Evolutionary conservation across 352 stramenopile species (phyloP), one percentile per base, ranked within the genome.

Genomic region (Phytophthora palmivora): DNA sequence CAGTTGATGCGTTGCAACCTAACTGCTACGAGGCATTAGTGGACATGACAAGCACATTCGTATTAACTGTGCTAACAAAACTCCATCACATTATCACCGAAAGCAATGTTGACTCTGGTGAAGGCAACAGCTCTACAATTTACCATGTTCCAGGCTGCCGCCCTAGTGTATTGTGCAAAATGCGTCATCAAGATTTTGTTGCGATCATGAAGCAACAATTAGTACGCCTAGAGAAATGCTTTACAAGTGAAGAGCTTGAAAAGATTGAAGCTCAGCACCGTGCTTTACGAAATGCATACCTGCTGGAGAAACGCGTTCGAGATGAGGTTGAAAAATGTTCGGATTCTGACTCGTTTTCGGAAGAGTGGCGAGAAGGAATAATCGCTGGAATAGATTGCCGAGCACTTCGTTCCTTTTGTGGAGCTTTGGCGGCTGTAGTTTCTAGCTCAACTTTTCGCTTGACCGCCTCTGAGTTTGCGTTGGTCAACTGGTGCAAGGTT

Each of bases 111-210:
- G 33, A 34, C 26, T 21, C 15, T 15, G 9, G 26, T 16, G 28
- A 41, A 49, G 8, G 18, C 6, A 51, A 10, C 14, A 37, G 21
- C 4, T 12, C 16, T 10, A 32, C 18, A 6, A 43, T 37, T 14
- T 42, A 45, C 15, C 30, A 30, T 24, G 42, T 66, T 0, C 62
- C 62, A 30, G 38, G 39, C 15, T 60, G 58, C 37, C 43, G 66
- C 18, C 64, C 64, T 1, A 58, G 60, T 34, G 26, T 22, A 28
- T 24, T 73, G 24, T 65, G 59, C 38, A 64, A 59, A 42, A 59
- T 57, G 22, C 49, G 58, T 24, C 57, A 72, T 28, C 63, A 73
- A 58, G 64, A 70, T 32, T 70, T 73, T 53, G 46, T 73, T 46
- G 24, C 11, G 3, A 12, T 33, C 6, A 46, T 73, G 42, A 22